Percentiles rank a stretch among this genome's conserved stretches.
phyloP scores from a whole-genome alignment of 2,329 filamentous ascomycete genomes.

The Xylariomycetidae sp. region DNA sequence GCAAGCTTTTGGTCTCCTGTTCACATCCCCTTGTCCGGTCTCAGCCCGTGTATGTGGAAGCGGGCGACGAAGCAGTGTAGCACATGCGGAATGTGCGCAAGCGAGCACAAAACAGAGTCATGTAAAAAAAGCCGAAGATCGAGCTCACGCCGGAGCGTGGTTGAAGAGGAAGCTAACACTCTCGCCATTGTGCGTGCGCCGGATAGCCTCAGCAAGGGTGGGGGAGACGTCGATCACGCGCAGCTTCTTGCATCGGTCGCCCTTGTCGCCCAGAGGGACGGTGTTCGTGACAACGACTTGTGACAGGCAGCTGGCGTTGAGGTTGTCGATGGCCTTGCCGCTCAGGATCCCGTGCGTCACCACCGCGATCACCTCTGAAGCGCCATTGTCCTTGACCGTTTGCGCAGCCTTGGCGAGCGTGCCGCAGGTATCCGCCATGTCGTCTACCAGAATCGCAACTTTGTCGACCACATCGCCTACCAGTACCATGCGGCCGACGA shows the following conservation, averaged over 20 bases:
- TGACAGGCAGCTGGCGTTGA: slow-evolving; percentile 63
- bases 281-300: slow-evolving; percentile 75
- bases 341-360: slow-evolving; percentile 86
- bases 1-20: too few species aligned
- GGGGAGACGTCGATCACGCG: slow-evolving; percentile 75
- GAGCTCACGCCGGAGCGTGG: slow-evolving; percentile 25
- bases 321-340: slow-evolving; percentile 62
- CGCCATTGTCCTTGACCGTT: slow-evolving; percentile 80
- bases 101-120: too few species aligned
- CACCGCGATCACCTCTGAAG: slow-evolving; percentile 84
- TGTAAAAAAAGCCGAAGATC: too few species aligned
- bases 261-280: slow-evolving; percentile 70
- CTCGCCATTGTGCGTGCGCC: slow-evolving; percentile 54
- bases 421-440: slow-evolving; percentile 96
- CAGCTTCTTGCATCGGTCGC: slow-evolving; percentile 60
- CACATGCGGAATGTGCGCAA: too few species aligned
- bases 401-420: slow-evolving; percentile 76
- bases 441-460: slow-evolving; percentile 91
- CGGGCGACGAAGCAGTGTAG: too few species aligned
- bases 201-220: slow-evolving; percentile 55
- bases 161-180: slow-evolving; percentile 41
- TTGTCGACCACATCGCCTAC: slow-evolving; percentile 89
- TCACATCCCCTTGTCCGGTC: too few species aligned
- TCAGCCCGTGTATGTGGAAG: too few species aligned
- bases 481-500: slow-evolving; percentile 91